phyloP scores from a whole-genome alignment of 2,329 filamentous ascomycete species.

The Botrytis squamosa region DNA sequence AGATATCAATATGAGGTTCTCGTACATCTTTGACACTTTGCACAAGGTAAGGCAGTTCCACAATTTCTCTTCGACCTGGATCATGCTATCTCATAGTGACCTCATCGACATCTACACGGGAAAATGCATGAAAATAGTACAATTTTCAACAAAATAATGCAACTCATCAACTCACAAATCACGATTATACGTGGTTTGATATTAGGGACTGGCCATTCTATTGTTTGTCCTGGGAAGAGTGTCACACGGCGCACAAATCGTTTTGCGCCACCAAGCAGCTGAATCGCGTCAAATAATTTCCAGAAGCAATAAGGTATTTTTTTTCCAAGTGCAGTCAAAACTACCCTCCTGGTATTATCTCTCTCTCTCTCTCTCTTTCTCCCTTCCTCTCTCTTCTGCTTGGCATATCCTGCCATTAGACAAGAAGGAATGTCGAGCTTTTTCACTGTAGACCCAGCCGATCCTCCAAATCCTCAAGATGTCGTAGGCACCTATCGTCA shows the following conservation, averaged over 20 bases:
- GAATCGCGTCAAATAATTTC: neutral
- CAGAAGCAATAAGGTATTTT: neutral
- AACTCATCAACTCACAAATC: neutral
- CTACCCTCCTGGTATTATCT: neutral
- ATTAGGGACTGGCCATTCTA: neutral
- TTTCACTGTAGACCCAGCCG: neutral
- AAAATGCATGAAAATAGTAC: neutral
- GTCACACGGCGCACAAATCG: neutral
- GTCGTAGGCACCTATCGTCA: slow-evolving; percentile 40
- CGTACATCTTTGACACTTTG: neutral
- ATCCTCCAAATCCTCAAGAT: slow-evolving; percentile 27
- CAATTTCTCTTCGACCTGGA: neutral
- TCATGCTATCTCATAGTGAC: neutral
- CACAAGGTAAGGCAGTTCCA: neutral
- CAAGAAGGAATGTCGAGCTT: slow-evolving; percentile 12
- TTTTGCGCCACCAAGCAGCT: slow-evolving; percentile 2
- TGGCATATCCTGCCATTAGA: neutral
- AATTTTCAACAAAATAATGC: neutral
- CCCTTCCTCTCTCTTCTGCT: neutral
- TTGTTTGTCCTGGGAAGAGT: neutral
- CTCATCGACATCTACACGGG: neutral
- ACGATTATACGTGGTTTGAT: neutral
- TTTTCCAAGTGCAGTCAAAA: neutral
- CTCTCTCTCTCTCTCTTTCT: neutral
- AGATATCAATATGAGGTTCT: neutral